Percentiles rank a stretch among this genome's conserved stretches.
These are phyloP conservation scores for Closterium sp. DNA, from an alignment of 139 green algal genomes.

Conservation along the genomic window DNA sequence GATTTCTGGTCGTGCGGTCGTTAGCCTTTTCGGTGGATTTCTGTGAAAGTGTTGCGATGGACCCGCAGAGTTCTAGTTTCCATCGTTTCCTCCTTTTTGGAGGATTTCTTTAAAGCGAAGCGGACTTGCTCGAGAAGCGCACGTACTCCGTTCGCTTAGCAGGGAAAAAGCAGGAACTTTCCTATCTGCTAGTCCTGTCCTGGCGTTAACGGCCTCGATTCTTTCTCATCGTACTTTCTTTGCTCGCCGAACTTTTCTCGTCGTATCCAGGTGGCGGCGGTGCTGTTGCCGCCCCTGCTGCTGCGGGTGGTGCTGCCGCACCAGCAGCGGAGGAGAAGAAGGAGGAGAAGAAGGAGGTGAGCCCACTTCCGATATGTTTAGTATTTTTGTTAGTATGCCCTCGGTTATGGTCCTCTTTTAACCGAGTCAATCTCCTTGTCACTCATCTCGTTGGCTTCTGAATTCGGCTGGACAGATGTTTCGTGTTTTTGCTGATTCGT, in stretches of 20 bases:
- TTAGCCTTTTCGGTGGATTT: neutral
- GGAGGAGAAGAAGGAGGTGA: constrained; percentile 47
- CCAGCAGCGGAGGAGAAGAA: constrained; percentile 45
- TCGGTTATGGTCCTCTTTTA: neutral
- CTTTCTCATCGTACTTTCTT: neutral
- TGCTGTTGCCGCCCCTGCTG: neutral
- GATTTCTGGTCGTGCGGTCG: neutral
- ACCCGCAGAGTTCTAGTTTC: too few species aligned
- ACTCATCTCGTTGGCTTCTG: neutral
- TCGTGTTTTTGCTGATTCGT: neutral
- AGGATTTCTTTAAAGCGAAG: neutral
- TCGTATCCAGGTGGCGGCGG: constrained; percentile 8
- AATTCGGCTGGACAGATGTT: neutral
- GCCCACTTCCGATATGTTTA: neutral
- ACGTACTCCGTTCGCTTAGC: neutral
- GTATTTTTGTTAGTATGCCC: neutral
- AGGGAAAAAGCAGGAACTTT: neutral
- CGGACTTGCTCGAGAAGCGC: neutral
- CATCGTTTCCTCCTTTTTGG: too few species aligned
- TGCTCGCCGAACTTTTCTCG: neutral
- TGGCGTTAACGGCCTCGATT: neutral
- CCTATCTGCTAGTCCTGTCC: neutral
- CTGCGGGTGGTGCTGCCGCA: constrained; percentile 15
- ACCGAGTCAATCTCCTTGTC: too few species aligned
- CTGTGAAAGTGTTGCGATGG: too few species aligned